Base-by-base conservation (phyloP, 164 flowering plant genomes). In the Piper longum region DNA sequence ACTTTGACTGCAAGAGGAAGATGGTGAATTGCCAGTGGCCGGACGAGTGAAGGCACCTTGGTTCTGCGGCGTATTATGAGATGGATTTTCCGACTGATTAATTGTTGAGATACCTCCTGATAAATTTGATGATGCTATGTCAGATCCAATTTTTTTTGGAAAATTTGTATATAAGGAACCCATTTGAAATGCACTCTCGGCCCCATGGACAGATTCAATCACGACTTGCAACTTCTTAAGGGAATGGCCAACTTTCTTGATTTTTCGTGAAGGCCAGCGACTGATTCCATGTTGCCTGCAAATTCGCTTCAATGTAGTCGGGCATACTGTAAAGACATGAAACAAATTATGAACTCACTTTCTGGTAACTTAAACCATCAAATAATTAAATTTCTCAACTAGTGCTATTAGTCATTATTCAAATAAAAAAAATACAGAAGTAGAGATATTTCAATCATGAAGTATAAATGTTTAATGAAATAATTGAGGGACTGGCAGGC, bases 221-320 rank as follows among this genome's bases (percentile, higher is more conserved):
- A 87, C 91, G 54, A 79, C 80, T 67, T 87, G 88, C 65, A 89
- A 85, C 73, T 85, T 87, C 73, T 68, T 77, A 18, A 89, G 64
- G 55, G 97, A 85, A 73, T 85, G 97, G 8, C 86, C 87, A 7
- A 89, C 97, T 75, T 87, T 89, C 80, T 85, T 87, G 72, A 89
- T 87, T 76, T 84, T 85, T 39, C 97, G 74, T 52, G 97, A 89
- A 63, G 97, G 97, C 95, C 97, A 89, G 12, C 97, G 74, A 8
- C 78, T 76, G 56, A 89, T 87, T 41, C 95, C 95, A 67, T 89
- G 87, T 43, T 83, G 95, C 72, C 97, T 81, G 82, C 97, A 89
- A 72, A 89, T 89, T 76, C 97, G 73, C 76, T 89, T 89, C 75
- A 89, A 80, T 16, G 97, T 87, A 42, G 97, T 87, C 2, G 97